Percentiles rank a stretch among this genome's conserved stretches.
Conservation (phyloP, 176 grass and related monocot genomes). For the Musa acuminata region DNA sequence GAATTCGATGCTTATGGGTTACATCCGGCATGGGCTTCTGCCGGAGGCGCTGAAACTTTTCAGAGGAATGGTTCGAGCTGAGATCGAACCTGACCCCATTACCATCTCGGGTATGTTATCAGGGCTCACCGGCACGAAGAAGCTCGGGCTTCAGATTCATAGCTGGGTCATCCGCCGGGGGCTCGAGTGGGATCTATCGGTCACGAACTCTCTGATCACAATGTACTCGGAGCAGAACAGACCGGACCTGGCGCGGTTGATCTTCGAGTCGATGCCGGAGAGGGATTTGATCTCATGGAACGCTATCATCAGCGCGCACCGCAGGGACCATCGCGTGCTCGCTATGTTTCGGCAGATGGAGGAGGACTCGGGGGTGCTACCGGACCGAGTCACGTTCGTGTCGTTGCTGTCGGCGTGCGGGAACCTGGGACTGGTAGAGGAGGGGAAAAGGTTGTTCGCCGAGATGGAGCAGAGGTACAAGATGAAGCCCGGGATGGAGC, state of each 20-base stretch:
- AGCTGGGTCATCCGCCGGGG: constrained; percentile 52
- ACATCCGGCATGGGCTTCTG: constrained; percentile 27
- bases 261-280: constrained; percentile 36
- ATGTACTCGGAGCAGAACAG: constrained; percentile 41
- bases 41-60: constrained; percentile 23
- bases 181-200: constrained; percentile 23
- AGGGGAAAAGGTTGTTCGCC: constrained; percentile 34
- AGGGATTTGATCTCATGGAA: constrained; percentile 54
- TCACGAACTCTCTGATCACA: constrained; percentile 34
- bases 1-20: constrained; percentile 47
- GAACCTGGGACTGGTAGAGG: constrained; percentile 34
- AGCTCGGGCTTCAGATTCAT: constrained; percentile 37
- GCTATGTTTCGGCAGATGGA: constrained; percentile 42
- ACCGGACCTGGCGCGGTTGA: constrained; percentile 3
- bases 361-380: constrained; percentile 30
- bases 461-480: constrained; percentile 43
- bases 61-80: constrained; percentile 31
- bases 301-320: constrained; percentile 32
- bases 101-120: constrained; percentile 34
- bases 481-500: constrained; percentile 37
- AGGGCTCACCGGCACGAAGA: constrained; percentile 4
- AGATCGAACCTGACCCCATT: constrained; percentile 14
- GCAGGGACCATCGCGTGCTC: constrained; percentile 25
- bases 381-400: constrained; percentile 34
- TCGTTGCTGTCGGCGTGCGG: constrained; percentile 37